Conservation (phyloP, 2,329 filamentous ascomycete species). For the Epichloe gansuensis region DNA sequence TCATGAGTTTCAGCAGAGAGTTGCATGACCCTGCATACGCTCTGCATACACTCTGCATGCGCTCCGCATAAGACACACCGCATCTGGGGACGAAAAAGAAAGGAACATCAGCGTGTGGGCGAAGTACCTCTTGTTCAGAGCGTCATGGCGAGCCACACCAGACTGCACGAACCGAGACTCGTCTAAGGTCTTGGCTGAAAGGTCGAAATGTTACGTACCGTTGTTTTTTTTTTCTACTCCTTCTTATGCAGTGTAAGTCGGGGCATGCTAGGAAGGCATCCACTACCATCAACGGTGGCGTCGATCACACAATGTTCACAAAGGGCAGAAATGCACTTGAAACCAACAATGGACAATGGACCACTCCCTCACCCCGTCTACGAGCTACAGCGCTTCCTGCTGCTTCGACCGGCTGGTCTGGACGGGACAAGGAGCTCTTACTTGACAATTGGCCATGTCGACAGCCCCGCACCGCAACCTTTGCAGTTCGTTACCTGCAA, state of each 20-base stretch:
- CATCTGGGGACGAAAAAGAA: slow-evolving; percentile 11
- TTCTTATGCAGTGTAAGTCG: slow-evolving; percentile 1
- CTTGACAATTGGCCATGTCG: background rate
- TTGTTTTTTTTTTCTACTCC: slow-evolving; percentile 7
- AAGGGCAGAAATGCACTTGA: slow-evolving; percentile 3
- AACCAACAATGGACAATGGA: background rate
- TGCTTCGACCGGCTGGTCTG: background rate
- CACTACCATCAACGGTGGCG: slow-evolving; percentile 2
- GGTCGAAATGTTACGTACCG: slow-evolving; percentile 7
- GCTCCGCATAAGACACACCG: slow-evolving; percentile 6
- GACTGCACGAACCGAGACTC: background rate
- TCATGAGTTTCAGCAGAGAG: background rate
- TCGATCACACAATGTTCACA: slow-evolving; percentile 1
- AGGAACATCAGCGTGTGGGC: background rate
- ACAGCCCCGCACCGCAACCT: slow-evolving; percentile 1
- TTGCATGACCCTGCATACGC: slow-evolving; percentile 7
- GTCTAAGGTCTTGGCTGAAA: slow-evolving; percentile 4
- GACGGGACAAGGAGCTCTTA: background rate
- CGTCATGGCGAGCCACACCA: slow-evolving; percentile 5
- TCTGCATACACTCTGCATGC: background rate
- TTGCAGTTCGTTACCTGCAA: background rate
- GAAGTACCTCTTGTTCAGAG: slow-evolving; percentile 1
- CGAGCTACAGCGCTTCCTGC: background rate
- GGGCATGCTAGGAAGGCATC: slow-evolving; percentile 4
- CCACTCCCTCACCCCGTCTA: background rate